Evolutionary conservation across 257 asterid genomes (phyloP).

Genomic region (Gynochthodes officinalis): DNA sequence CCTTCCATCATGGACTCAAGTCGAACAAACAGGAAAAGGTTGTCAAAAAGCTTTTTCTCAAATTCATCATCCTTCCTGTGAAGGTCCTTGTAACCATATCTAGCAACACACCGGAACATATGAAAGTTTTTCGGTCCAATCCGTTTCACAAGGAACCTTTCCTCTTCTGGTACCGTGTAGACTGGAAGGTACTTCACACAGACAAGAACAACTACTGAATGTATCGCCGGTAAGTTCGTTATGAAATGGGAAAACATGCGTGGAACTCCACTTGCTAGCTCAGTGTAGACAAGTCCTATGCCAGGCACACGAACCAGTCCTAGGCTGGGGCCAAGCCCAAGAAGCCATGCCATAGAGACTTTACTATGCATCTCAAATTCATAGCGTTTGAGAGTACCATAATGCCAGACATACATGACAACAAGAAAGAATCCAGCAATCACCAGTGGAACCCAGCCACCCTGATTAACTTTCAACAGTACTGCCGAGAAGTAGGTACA

Average conservation of each 20-base stretch:
- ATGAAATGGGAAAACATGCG: slow-evolving; percentile 94
- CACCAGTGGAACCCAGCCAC: slow-evolving; percentile 98
- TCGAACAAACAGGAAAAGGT: slow-evolving; percentile 71
- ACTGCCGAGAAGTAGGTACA: slow-evolving; percentile 85
- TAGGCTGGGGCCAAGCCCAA: slow-evolving; percentile 92
- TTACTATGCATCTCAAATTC: slow-evolving; percentile 96
- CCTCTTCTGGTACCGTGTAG: slow-evolving; percentile 89
- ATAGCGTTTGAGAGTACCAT: slow-evolving; percentile 76
- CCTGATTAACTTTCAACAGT: slow-evolving; percentile 81
- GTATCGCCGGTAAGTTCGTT: slow-evolving; percentile 87
- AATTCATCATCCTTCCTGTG: slow-evolving; percentile 86
- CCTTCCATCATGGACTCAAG: slow-evolving; percentile 98
- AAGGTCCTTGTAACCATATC: slow-evolving; percentile 91
- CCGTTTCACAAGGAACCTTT: slow-evolving; percentile 80
- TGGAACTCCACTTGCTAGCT: slow-evolving; percentile 96
- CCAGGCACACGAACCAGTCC: slow-evolving; percentile 99
- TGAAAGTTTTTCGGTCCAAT: slow-evolving; percentile 89
- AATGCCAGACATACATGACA: slow-evolving; percentile 95
- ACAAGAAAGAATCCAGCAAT: slow-evolving; percentile 78
- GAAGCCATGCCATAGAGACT: slow-evolving; percentile 93
- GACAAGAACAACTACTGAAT: slow-evolving; percentile 78
- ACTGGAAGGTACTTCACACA: slow-evolving; percentile 96
- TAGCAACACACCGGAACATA: slow-evolving; percentile 94
- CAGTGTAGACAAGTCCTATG: slow-evolving; percentile 91
- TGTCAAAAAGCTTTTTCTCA: slow-evolving; percentile 76